These are phyloP conservation scores for Calycina marina DNA, from an alignment of 2,329 filamentous ascomycete species.

Conservation along the genomic window DNA sequence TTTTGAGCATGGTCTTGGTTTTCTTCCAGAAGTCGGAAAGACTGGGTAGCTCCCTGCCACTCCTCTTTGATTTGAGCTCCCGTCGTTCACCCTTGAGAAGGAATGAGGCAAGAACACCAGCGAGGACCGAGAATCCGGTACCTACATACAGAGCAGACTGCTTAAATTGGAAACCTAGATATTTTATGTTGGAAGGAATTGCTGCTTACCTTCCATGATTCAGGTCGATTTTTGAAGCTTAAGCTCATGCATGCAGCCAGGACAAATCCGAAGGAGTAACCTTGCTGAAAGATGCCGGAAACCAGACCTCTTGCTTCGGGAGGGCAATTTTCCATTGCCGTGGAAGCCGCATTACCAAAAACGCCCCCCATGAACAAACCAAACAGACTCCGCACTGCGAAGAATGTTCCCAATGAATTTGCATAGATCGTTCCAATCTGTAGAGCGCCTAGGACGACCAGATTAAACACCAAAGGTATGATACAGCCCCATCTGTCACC, in stretches of 20 bases:
- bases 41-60: no score
- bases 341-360: slow-evolving; percentile 64
- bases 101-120: slow-evolving; percentile 4
- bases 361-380: slow-evolving; percentile 67
- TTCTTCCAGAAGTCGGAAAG: slow-evolving; percentile 54
- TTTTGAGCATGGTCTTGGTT: slow-evolving; percentile 48
- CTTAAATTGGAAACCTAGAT: no score
- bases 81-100: no score
- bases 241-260: slow-evolving; percentile 42
- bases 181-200: no score
- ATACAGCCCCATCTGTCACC: slow-evolving; percentile 69
- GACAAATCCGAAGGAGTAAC: slow-evolving; percentile 17
- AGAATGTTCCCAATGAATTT: slow-evolving; percentile 31
- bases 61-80: no score
- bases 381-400: slow-evolving; percentile 60
- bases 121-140: slow-evolving; percentile 54
- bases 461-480: slow-evolving; percentile 72
- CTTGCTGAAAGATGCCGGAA: slow-evolving; percentile 17
- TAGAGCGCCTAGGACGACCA: slow-evolving; percentile 55
- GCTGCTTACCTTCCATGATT: slow-evolving; percentile 62
- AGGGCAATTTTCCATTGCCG: slow-evolving; percentile 44
- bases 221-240: slow-evolving; percentile 46
- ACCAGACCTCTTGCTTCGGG: slow-evolving; percentile 16
- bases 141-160: no score
- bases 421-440: slow-evolving; percentile 34